These are phyloP conservation scores for Tarenaya hassleriana DNA, from an alignment of 345 rosid genomes.

Conservation along the genomic window DNA sequence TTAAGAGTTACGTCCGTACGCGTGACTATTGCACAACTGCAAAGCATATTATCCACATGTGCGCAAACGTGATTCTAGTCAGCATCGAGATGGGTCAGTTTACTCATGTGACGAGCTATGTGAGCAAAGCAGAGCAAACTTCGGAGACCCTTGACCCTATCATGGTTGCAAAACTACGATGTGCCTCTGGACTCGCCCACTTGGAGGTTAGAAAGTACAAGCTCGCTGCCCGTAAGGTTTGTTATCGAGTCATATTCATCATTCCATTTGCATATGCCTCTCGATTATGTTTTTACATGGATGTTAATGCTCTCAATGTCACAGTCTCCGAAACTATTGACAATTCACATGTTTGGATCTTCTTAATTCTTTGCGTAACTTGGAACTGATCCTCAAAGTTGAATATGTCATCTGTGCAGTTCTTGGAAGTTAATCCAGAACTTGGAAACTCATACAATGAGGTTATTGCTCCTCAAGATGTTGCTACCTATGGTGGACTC, in stretches of 20 bases:
- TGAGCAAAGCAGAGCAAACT: conserved; percentile 90
- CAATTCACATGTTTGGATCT: neutral
- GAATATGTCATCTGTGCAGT: conserved; percentile 42
- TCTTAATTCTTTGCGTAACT: neutral
- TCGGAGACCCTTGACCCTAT: conserved; percentile 60
- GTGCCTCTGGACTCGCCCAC: conserved; percentile 94
- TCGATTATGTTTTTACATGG: neutral
- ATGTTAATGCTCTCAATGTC: neutral
- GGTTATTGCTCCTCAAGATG: conserved; percentile 97
- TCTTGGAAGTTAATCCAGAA: conserved; percentile 89
- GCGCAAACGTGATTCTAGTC: conserved; percentile 87
- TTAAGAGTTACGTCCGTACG: conserved; percentile 80
- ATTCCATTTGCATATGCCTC: conserved; percentile 14
- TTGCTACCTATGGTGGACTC: conserved; percentile 97
- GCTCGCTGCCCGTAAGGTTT: conserved; percentile 97
- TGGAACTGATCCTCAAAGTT: conserved; percentile 9
- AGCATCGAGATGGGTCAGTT: conserved; percentile 99
- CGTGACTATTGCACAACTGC: conserved; percentile 97
- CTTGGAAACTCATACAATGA: conserved; percentile 77
- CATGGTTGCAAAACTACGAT: conserved; percentile 59
- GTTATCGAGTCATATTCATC: conserved; percentile 11
- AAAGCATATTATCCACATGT: conserved; percentile 89
- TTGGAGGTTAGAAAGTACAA: conserved; percentile 84
- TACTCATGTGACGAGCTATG: conserved; percentile 86
- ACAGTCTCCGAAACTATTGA: neutral